These are phyloP conservation scores for Bacterosira constricta DNA, from an alignment of 108 stramenopile species.

Conservation along the genomic window DNA sequence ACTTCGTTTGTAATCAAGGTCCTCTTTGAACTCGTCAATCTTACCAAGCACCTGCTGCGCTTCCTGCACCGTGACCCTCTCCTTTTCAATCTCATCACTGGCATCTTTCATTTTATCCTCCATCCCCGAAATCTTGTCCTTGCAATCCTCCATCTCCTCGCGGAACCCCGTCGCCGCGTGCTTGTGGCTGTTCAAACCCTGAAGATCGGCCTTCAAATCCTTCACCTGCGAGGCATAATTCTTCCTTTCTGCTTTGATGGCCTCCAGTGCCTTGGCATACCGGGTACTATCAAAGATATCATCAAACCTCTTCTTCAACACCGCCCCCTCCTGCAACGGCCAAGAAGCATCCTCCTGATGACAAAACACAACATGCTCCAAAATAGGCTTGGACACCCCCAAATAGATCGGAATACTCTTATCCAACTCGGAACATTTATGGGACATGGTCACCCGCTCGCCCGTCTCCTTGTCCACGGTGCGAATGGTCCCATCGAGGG, in stretches of 20 bases:
- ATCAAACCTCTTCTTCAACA: slow-evolving; percentile 98
- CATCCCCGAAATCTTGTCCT: slow-evolving; percentile 67
- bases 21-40: slow-evolving; percentile 44
- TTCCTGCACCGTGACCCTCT: slow-evolving; percentile 41
- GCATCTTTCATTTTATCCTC: slow-evolving; percentile 69
- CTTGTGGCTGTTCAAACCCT: slow-evolving; percentile 77
- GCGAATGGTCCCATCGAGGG: slow-evolving; percentile 90
- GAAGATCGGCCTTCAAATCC: slow-evolving; percentile 85
- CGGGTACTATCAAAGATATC: slow-evolving; percentile 98
- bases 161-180: slow-evolving; percentile 80
- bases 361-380: slow-evolving; percentile 96
- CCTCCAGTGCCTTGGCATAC: slow-evolving; percentile 96
- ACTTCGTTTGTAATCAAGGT: slow-evolving; percentile 35
- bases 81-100: slow-evolving; percentile 52
- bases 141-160: slow-evolving; percentile 62
- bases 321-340: slow-evolving; percentile 95
- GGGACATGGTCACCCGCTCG: slow-evolving; percentile 62
- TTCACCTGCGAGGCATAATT: slow-evolving; percentile 65
- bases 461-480: slow-evolving; percentile 67
- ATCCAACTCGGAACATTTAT: slow-evolving; percentile 96
- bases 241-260: slow-evolving; percentile 85
- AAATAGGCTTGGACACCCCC: slow-evolving; percentile 94
- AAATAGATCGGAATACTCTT: slow-evolving; percentile 80
- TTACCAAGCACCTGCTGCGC: slow-evolving; percentile 20
- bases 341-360: slow-evolving; percentile 95